A percentile compares a stretch with the other conserved stretches of the same genome.
Evolutionary conservation across 1,139 yeast species (phyloP).

Genomic region (Geotrichum histeridarum): DNA sequence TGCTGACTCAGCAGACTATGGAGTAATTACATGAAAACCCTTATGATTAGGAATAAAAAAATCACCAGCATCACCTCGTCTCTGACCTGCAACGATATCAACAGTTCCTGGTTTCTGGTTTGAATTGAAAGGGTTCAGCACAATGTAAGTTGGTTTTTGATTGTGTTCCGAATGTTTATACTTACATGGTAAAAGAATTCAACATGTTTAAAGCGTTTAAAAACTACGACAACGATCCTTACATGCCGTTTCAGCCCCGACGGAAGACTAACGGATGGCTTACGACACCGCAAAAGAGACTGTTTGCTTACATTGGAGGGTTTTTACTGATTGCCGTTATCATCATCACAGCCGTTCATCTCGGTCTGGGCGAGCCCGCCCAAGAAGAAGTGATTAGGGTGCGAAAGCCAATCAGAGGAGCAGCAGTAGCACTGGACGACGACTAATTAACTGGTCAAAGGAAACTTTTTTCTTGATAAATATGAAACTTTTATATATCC

Average conservation of each 20-base stretch:
- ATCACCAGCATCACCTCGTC: neutral
- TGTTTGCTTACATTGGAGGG: constrained; percentile 23
- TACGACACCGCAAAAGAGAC: constrained; percentile 26
- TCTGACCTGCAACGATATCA: too few species aligned
- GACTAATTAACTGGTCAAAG: too few species aligned
- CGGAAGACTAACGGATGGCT: constrained; percentile 12
- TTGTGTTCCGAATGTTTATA: too few species aligned
- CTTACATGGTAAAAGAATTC: too few species aligned
- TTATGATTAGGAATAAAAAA: too few species aligned
- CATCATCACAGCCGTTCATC: constrained; percentile 11
- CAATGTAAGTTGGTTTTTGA: neutral
- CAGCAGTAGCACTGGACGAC: neutral
- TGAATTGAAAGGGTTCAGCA: too few species aligned
- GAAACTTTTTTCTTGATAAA: neutral
- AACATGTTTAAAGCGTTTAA: constrained; percentile 6
- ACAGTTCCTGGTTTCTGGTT: too few species aligned
- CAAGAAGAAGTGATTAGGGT: constrained; percentile 7
- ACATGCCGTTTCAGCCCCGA: constrained; percentile 15
- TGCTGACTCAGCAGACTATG: neutral
- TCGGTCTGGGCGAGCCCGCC: constrained; percentile 8
- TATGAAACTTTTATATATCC: neutral
- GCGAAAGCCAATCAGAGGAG: constrained; percentile 6
- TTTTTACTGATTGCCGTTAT: constrained; percentile 17
- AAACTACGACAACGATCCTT: constrained; percentile 1
- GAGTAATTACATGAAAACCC: neutral